A percentile compares a stretch with the other conserved stretches of the same genome.
Evolutionary conservation across 108 stramenopile species (phyloP).

Genomic region (Cylindrotheca fusiformis): DNA sequence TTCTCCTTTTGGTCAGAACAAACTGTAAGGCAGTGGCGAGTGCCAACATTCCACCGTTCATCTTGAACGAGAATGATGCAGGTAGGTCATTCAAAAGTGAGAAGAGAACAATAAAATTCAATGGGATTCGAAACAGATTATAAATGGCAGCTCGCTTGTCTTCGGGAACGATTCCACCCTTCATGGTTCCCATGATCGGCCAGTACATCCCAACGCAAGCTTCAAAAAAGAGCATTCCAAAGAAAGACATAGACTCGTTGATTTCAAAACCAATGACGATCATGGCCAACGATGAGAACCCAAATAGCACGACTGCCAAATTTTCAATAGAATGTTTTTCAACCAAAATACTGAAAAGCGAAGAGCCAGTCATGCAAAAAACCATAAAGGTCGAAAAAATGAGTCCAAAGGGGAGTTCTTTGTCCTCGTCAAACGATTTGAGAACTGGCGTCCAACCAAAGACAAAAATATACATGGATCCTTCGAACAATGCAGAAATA

Average conservation of each 20-base stretch:
- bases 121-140: constrained; percentile 91
- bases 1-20: constrained; percentile 44
- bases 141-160: constrained; percentile 91
- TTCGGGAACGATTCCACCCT: constrained; percentile 93
- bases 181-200: constrained; percentile 93
- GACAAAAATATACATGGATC: constrained; percentile 92
- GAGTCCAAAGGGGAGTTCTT: constrained; percentile 85
- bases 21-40: constrained; percentile 60
- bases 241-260: constrained; percentile 60
- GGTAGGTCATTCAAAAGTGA: constrained; percentile 82
- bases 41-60: constrained; percentile 66
- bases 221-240: constrained; percentile 94
- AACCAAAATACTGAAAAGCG: constrained; percentile 78
- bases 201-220: constrained; percentile 96
- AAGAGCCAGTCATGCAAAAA: constrained; percentile 88
- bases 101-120: constrained; percentile 94
- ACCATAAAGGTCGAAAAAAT: constrained; percentile 97
- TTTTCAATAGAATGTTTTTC: constrained; percentile 61
- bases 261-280: constrained; percentile 49
- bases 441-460: constrained; percentile 97
- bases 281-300: constrained; percentile 61
- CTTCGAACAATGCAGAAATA: constrained; percentile 92
- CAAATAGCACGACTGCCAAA: constrained; percentile 64
- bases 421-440: constrained; percentile 15
- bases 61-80: constrained; percentile 51